Conservation (phyloP, 768 basidiomycete genomes). For the Boletus sp. region DNA sequence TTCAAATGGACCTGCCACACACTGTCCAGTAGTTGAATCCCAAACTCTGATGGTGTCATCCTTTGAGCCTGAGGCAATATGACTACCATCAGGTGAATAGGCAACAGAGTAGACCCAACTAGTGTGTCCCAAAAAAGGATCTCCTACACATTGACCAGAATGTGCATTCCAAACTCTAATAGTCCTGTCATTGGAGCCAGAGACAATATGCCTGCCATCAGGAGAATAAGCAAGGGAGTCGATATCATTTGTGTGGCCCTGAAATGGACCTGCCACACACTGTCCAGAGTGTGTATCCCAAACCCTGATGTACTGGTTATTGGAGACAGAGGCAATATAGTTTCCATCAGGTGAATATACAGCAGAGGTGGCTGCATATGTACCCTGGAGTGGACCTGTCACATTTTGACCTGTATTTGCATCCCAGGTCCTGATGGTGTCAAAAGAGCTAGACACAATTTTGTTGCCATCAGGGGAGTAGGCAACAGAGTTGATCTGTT, state of each 20-base stretch:
- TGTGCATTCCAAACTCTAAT: slow-evolving; percentile 12
- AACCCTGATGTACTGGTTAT: neutral
- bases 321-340: slow-evolving; percentile 17
- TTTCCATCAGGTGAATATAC: slow-evolving; percentile 21
- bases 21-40: slow-evolving; percentile 13
- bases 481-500: slow-evolving; percentile 1
- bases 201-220: slow-evolving; percentile 13
- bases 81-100: slow-evolving; percentile 29
- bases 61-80: slow-evolving; percentile 19
- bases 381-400: neutral
- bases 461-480: slow-evolving; percentile 16
- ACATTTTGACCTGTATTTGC: slow-evolving; percentile 4
- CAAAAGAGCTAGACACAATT: slow-evolving; percentile 13
- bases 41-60: slow-evolving; percentile 26
- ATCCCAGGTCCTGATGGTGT: slow-evolving; percentile 13
- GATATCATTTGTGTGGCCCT: neutral
- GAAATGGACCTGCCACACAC: neutral
- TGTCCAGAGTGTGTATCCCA: slow-evolving; percentile 11
- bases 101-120: slow-evolving; percentile 12
- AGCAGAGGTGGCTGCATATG: neutral
- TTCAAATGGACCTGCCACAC: slow-evolving; percentile 17
- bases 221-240: slow-evolving; percentile 12
- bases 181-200: slow-evolving; percentile 3
- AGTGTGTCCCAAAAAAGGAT: slow-evolving; percentile 5
- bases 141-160: slow-evolving; percentile 6